A percentile compares a stretch with the other conserved stretches of the same genome.
Evolutionary conservation across 208 protist species (phyloP).

Genomic region (Phytomonas sp.): DNA sequence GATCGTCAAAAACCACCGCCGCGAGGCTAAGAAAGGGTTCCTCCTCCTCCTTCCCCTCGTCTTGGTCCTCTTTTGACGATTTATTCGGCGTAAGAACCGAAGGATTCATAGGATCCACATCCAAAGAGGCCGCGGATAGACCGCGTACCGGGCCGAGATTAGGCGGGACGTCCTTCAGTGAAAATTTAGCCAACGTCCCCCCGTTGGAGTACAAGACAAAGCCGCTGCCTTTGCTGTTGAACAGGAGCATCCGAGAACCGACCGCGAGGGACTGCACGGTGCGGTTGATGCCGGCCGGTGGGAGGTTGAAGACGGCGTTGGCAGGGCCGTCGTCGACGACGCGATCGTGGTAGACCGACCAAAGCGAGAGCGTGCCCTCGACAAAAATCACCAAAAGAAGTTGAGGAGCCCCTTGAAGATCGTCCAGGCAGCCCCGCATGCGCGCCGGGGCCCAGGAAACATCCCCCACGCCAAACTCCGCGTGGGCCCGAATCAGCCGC

Average conservation of each 20-base stretch:
- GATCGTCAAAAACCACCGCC: conserved; percentile 32
- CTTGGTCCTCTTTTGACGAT: conserved; percentile 1
- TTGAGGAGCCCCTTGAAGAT: conserved; percentile 53
- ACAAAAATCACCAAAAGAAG: conserved; percentile 65
- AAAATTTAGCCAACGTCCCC: conserved; percentile 18
- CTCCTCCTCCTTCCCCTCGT: neutral
- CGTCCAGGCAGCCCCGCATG: conserved; percentile 42
- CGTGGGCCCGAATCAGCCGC: conserved; percentile 62
- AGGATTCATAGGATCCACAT: conserved; percentile 4
- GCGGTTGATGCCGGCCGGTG: conserved; percentile 18
- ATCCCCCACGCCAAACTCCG: conserved; percentile 55
- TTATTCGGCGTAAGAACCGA: conserved; percentile 11
- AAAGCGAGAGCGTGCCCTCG: conserved; percentile 61
- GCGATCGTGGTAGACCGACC: conserved; percentile 73
- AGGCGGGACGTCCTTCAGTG: conserved; percentile 24
- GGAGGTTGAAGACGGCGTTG: conserved; percentile 40
- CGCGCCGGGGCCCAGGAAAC: conserved; percentile 67
- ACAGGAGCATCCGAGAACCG: conserved; percentile 27
- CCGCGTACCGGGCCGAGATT: conserved; percentile 20
- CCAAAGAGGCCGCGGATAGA: conserved; percentile 14
- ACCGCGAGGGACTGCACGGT: conserved; percentile 29
- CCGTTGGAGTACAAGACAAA: conserved; percentile 22
- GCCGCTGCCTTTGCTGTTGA: conserved; percentile 37
- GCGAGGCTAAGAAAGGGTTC: neutral
- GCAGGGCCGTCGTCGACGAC: conserved; percentile 40